Evolutionary conservation across 148 eudicot species (phyloP).

Genomic region (Camellia japonica): DNA sequence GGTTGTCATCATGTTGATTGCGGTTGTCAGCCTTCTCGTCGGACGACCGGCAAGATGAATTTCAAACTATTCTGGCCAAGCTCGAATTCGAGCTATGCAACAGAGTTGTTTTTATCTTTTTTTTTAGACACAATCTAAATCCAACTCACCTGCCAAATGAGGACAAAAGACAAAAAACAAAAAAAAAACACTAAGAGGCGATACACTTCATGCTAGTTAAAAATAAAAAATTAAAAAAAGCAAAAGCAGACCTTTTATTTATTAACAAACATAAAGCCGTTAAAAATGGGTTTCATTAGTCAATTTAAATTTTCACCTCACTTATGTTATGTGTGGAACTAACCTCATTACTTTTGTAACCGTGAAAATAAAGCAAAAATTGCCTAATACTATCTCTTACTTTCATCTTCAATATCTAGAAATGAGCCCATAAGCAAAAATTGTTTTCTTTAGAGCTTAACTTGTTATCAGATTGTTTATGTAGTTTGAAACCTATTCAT

Average conservation of each 20-base stretch:
- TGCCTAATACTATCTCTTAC: not conserved
- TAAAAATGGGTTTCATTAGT: not conserved
- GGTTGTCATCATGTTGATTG: too few species aligned
- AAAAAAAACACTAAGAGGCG: not conserved
- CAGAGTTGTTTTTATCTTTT: too few species aligned
- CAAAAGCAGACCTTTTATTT: too few species aligned
- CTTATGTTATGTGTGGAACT: not conserved
- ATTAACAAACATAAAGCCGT: not conserved
- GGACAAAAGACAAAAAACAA: too few species aligned
- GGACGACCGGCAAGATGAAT: too few species aligned
- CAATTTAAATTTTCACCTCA: not conserved
- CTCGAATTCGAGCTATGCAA: too few species aligned
- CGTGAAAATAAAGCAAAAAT: not conserved
- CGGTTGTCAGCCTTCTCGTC: too few species aligned
- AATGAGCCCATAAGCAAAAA: not conserved
- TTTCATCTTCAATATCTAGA: not conserved
- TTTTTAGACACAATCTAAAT: too few species aligned
- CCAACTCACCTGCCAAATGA: too few species aligned
- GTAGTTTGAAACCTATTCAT: slow-evolving; percentile 1
- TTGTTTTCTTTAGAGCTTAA: not conserved
- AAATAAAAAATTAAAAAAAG: too few species aligned
- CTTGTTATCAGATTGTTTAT: slow-evolving; percentile 12
- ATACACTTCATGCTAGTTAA: too few species aligned
- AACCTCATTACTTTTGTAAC: not conserved
- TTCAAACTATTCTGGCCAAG: too few species aligned